Evolutionary conservation across 1,139 yeast species (phyloP).

Genomic region (Pichia sp.): DNA sequence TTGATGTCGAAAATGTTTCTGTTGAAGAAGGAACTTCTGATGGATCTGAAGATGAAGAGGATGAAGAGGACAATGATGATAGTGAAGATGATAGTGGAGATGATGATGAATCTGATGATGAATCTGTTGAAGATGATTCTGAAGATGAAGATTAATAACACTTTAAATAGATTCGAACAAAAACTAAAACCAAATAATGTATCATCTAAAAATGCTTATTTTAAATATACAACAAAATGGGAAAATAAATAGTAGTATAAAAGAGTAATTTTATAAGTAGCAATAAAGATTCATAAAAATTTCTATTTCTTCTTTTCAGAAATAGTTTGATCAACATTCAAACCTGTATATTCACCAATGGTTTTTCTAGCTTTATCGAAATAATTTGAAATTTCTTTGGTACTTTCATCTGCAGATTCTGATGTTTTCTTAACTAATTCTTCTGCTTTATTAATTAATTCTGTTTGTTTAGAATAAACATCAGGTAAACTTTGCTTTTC

Average conservation of each 20-base stretch:
- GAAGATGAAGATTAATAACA: not conserved
- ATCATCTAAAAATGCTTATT: too few species aligned
- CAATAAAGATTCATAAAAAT: too few species aligned
- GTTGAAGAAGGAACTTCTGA: slow-evolving; percentile 20
- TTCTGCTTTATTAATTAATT: slow-evolving; percentile 42
- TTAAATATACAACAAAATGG: too few species aligned
- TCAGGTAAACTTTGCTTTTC: slow-evolving; percentile 63
- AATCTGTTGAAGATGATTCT: slow-evolving; percentile 14
- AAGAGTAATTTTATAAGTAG: too few species aligned
- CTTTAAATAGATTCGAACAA: not conserved
- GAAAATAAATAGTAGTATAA: too few species aligned
- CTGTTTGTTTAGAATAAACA: slow-evolving; percentile 59
- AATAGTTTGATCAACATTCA: slow-evolving; percentile 59
- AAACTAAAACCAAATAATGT: too few species aligned
- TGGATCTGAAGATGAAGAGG: slow-evolving; percentile 22
- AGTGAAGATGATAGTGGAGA: slow-evolving; percentile 7
- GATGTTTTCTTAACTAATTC: slow-evolving; percentile 42
- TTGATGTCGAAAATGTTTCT: slow-evolving; percentile 41
- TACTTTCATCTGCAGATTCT: slow-evolving; percentile 36
- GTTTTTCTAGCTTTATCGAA: slow-evolving; percentile 42
- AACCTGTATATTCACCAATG: slow-evolving; percentile 59
- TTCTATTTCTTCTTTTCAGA: slow-evolving; percentile 44
- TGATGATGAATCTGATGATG: slow-evolving; percentile 9
- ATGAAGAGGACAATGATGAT: slow-evolving; percentile 11
- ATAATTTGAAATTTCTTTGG: slow-evolving; percentile 32